These are phyloP conservation scores for Entoloma clypeatum DNA, from an alignment of 1,284 basidiomycete species.

Conservation along the genomic window DNA sequence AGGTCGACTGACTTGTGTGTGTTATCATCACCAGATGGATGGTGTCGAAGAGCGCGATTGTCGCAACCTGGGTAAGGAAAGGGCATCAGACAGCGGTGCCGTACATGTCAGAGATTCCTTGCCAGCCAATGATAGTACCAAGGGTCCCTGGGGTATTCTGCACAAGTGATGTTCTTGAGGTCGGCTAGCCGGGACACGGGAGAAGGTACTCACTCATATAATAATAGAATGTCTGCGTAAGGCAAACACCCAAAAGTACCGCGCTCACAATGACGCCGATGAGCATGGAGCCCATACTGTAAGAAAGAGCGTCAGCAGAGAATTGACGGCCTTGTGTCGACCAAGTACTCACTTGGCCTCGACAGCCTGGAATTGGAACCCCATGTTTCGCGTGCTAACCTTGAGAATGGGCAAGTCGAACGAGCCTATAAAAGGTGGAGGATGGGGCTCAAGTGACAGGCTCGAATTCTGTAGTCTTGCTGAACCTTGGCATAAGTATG, in stretches of 20 bases:
- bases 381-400: no score
- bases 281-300: slow-evolving; percentile 26
- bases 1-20: slow-evolving; percentile 15
- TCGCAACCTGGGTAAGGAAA: slow-evolving; percentile 12
- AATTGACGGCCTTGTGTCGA: no score
- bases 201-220: slow-evolving; percentile 19
- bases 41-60: slow-evolving; percentile 17
- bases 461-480: no score
- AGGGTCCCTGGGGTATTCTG: slow-evolving; percentile 34
- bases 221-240: slow-evolving; percentile 26
- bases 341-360: no score
- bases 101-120: slow-evolving; percentile 2
- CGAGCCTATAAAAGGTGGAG: no score
- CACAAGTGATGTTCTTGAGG: not conserved
- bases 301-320: not conserved
- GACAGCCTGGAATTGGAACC: no score
- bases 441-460: no score
- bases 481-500: no score
- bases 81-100: not conserved
- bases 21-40: slow-evolving; percentile 17
- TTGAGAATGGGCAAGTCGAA: no score
- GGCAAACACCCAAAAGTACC: slow-evolving; percentile 24
- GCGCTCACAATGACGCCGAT: slow-evolving; percentile 24
- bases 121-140: slow-evolving; percentile 35
- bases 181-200: not conserved